A percentile compares a stretch with the other conserved stretches of the same genome.
These are phyloP conservation scores for Phycomyces nitens DNA, from an alignment of 192 early-diverging fungal species.

Conservation along the genomic window DNA sequence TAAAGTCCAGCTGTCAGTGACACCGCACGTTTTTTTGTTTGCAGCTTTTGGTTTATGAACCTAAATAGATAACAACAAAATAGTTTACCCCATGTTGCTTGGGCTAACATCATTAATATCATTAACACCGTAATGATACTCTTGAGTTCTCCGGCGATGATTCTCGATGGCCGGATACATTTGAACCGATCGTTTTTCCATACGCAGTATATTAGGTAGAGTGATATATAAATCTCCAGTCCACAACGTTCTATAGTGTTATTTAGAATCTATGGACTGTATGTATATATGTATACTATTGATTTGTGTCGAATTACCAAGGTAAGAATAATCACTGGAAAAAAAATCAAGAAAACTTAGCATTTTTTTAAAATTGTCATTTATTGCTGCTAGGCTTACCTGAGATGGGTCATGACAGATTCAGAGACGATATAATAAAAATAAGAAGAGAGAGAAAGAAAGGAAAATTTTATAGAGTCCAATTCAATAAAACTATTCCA, in stretches of 20 bases:
- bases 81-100: conserved; percentile 28
- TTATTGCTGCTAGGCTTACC: not conserved
- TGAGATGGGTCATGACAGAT: conserved; percentile 14
- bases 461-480: not conserved
- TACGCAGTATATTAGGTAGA: conserved; percentile 16
- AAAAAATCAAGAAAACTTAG: not conserved
- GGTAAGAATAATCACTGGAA: conserved; percentile 28
- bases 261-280: not conserved
- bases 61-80: not conserved
- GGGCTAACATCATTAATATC: conserved; percentile 25
- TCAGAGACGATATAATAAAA: not conserved
- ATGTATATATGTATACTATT: not conserved
- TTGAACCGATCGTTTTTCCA: conserved; percentile 20
- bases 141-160: conserved; percentile 27
- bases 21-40: too few relatives aligned
- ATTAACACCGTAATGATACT: conserved; percentile 31
- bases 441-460: not conserved
- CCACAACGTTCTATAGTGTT: conserved; percentile 9
- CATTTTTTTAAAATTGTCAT: not conserved
- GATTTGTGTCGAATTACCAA: conserved; percentile 13
- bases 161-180: conserved; percentile 16
- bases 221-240: conserved; percentile 14
- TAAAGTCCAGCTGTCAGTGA: not conserved
- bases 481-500: too few relatives aligned
- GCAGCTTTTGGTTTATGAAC: not conserved